phyloP scores from a whole-genome alignment of 176 grass and related monocot genomes.

The Phoenix dactylifera region DNA sequence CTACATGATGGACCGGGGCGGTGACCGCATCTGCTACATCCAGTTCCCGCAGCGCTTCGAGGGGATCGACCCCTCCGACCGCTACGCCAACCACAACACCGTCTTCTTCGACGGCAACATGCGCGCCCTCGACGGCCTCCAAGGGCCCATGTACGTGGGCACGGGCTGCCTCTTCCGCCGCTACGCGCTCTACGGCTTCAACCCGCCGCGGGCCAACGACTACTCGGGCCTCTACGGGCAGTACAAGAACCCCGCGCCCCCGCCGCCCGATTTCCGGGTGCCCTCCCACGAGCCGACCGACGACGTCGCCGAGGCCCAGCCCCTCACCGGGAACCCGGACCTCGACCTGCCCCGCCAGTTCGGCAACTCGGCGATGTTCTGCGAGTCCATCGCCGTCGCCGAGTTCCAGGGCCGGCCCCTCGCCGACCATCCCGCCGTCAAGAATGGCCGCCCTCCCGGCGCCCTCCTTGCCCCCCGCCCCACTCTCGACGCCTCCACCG shows the following conservation, averaged over 20 bases:
- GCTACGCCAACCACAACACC: constrained; percentile 59
- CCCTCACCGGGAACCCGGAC: constrained; percentile 32
- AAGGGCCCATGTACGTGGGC: constrained; percentile 53
- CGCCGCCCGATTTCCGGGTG: neutral
- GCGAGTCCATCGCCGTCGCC: constrained; percentile 54
- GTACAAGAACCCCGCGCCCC: constrained; percentile 23
- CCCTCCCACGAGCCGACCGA: constrained; percentile 7
- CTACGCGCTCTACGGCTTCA: constrained; percentile 42
- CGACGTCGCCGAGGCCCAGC: constrained; percentile 7
- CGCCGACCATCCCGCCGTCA: constrained; percentile 62
- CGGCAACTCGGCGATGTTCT: constrained; percentile 59
- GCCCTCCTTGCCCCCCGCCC: constrained; percentile 40
- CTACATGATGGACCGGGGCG: constrained; percentile 93
- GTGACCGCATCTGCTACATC: constrained; percentile 75
- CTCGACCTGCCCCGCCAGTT: constrained; percentile 46
- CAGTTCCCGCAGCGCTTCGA: constrained; percentile 57
- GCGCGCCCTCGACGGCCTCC: constrained; percentile 46
- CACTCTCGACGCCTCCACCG: constrained; percentile 46
- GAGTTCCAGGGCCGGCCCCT: constrained; percentile 87
- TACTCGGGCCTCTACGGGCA: constrained; percentile 40
- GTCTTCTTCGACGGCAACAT: constrained; percentile 92
- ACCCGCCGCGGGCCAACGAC: constrained; percentile 38
- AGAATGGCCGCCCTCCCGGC: constrained; percentile 62
- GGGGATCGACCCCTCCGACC: constrained; percentile 53
- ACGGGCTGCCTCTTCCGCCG: constrained; percentile 46